Evolutionary conservation across 768 basidiomycete genomes (phyloP), one percentile per base, ranked within the genome.

Genomic region (Mycena polygramma): DNA sequence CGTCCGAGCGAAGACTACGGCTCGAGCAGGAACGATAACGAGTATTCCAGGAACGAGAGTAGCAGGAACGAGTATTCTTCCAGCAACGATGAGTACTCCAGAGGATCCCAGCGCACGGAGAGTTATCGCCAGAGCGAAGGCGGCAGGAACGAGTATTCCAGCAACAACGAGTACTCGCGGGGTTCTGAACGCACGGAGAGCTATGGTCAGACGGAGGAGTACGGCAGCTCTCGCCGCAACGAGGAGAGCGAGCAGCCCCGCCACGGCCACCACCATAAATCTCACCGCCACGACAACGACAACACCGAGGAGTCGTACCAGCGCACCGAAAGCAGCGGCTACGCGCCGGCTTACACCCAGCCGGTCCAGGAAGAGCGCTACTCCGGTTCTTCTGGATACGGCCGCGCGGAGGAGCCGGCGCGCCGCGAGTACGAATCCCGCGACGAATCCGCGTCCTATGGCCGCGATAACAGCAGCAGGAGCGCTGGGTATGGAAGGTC

Each of bases 201-300:
- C 36, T 69, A 60, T 43, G 63, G 43, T 26, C 62, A 58, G 59
- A 49, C 71, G 17, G 75, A 73, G n/a, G 73, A 72, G 22, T 75
- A 75, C 46, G 74, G 67, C 22, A 73, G 22, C 45, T 68, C 67
- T 24, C 41, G 66, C 20, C 49, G 66, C 51, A 4, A 70, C 30
- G 30, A 30, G 30, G 30, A 57, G 15, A 53, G 43, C n/a, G 30
- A 60, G 24, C 63, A 36, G 11, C 49, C 49, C 39, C 58, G 51
- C 49, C 39, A 30, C 46, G 63, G 48, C 46, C n/a, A 15, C 10
- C 62, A 30, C 39, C 17, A 63, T 19, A 39, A 35, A 26, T 60
- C 58, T 11, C 46, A 66, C 22, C 66, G 57, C 36, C 49, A 63
- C n/a, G 51, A 63, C n/a, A 45, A 69, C 46, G 60, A 68, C 13